These are phyloP conservation scores for Ottelia alismoides DNA, from an alignment of 106 monocot genomes.

Conservation along the genomic window DNA sequence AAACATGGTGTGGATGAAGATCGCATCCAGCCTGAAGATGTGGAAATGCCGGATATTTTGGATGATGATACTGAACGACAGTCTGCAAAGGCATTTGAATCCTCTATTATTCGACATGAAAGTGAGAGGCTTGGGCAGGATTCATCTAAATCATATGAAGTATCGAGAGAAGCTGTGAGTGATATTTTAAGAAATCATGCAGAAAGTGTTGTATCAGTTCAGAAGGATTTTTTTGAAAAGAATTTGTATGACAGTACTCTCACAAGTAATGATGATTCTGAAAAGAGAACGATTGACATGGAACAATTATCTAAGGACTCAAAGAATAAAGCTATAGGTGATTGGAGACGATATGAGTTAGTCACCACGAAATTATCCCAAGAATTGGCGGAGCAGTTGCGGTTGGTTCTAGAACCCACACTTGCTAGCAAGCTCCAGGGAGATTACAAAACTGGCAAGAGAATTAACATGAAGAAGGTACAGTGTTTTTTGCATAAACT, in stretches of 20 bases:
- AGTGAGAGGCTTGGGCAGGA: constrained; percentile 16
- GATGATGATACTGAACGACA: constrained; percentile 23
- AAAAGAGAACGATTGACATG: constrained; percentile 14
- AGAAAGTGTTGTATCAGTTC: constrained; percentile 42
- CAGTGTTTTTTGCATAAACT: too few species aligned
- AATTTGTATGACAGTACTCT: constrained; percentile 2
- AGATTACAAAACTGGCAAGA: constrained; percentile 89
- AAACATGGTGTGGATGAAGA: constrained; percentile 22
- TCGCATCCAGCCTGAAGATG: constrained; percentile 23
- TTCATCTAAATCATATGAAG: constrained; percentile 10
- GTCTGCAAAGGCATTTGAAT: constrained; percentile 17
- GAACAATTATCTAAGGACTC: constrained; percentile 20
- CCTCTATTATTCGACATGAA: constrained; percentile 9
- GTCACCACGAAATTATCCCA: constrained; percentile 61
- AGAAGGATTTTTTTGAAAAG: constrained; percentile 34
- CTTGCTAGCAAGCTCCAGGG: constrained; percentile 94
- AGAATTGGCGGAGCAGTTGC: constrained; percentile 75
- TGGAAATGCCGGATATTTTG: constrained; percentile 12
- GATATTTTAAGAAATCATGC: not conserved
- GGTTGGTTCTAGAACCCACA: constrained; percentile 86
- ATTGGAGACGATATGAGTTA: constrained; percentile 72
- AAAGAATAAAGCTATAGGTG: constrained; percentile 21
- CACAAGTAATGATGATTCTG: not conserved
- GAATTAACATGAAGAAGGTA: constrained; percentile 99
- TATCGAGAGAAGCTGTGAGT: constrained; percentile 14